Conservation (phyloP, 2,329 filamentous ascomycete genomes). For the Elsinoe australis region DNA sequence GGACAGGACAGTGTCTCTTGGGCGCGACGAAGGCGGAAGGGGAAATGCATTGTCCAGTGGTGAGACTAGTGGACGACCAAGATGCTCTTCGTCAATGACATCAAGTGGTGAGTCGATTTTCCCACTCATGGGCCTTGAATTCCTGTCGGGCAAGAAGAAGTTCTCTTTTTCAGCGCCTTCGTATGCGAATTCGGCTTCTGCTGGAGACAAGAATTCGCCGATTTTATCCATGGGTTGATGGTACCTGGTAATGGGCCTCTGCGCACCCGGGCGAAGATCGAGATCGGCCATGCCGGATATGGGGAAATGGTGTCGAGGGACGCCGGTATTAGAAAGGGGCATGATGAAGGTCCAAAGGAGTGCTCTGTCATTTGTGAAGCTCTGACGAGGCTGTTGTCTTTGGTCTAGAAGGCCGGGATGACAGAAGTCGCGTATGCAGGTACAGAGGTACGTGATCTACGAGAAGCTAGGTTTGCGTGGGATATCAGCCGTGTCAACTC, state of each 20-base stretch:
- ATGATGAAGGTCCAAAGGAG: background rate
- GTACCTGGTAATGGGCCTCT: conserved; percentile 4
- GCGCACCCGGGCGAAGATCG: conserved; percentile 4
- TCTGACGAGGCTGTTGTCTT: background rate
- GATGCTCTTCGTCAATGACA: conserved; percentile 5
- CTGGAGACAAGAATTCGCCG: conserved; percentile 8
- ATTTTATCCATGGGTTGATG: conserved; percentile 12
- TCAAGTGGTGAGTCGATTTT: conserved; percentile 14
- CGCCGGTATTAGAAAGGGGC: background rate
- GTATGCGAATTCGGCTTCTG: conserved; percentile 13
- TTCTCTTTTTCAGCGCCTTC: conserved; percentile 10
- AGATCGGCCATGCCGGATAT: conserved; percentile 10
- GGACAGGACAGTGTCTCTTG: background rate
- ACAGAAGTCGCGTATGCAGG: background rate
- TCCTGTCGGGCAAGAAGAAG: background rate
- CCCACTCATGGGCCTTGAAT: background rate
- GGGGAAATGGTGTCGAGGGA: conserved; percentile 8
- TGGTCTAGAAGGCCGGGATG: background rate
- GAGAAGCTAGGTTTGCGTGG: background rate
- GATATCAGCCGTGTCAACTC: background rate
- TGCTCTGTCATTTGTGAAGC: background rate
- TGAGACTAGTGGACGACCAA: background rate
- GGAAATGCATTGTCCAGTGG: conserved; percentile 2
- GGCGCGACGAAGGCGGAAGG: background rate
- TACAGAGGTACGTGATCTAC: background rate